Conservation (phyloP, 257 asterid species). For the Lithospermum erythrorhizon region DNA sequence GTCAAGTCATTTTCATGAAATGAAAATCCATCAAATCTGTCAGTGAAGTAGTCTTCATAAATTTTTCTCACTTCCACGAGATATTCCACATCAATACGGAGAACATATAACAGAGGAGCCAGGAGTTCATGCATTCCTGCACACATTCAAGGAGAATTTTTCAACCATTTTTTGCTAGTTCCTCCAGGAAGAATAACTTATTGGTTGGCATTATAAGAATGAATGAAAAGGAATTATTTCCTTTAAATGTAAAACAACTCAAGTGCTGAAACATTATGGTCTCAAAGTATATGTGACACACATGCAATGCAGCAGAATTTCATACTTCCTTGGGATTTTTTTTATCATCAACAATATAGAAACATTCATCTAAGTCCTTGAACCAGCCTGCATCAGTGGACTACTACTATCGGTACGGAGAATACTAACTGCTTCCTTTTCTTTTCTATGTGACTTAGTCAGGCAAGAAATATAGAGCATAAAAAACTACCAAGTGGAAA, state of each 20-base stretch:
- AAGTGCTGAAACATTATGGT: background rate
- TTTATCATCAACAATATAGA: no score
- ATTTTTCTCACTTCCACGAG: constrained; percentile 64
- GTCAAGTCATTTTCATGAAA: constrained; percentile 63
- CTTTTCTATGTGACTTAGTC: background rate
- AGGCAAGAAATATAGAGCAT: background rate
- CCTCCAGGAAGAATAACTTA: background rate
- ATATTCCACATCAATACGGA: constrained; percentile 59
- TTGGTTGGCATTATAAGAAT: background rate
- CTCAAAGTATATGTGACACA: no score
- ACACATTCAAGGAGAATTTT: constrained; percentile 14
- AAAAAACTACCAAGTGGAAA: background rate
- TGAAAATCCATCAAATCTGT: constrained; percentile 70
- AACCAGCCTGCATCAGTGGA: no score
- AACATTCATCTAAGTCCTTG: no score
- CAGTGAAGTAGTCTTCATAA: constrained; percentile 62
- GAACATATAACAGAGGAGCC: constrained; percentile 80
- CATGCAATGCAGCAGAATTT: no score
- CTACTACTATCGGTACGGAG: background rate
- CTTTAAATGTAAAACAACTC: background rate
- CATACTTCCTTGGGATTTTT: no score
- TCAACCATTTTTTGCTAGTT: background rate
- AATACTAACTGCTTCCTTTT: background rate
- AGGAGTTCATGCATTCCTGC: constrained; percentile 92
- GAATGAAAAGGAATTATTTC: background rate